Base-by-base conservation (phyloP, 225 moss, liverwort and hornwort genomes). In the Marchantia polymorpha region DNA sequence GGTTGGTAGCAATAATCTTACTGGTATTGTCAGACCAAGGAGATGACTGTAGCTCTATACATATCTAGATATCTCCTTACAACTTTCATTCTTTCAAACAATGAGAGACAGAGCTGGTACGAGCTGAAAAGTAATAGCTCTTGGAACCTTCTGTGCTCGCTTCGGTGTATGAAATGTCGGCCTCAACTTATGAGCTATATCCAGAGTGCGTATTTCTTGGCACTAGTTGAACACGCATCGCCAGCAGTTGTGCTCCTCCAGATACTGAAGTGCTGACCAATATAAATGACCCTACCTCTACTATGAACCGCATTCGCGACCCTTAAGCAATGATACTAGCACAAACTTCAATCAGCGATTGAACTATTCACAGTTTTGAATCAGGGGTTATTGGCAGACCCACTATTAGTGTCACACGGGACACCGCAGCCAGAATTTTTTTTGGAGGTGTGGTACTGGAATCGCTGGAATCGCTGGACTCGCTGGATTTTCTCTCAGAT, bases 341-440 rank as follows among this genome's bases (percentile, higher is more conserved):
- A 52, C 25, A 73, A 9, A 23, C 14, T 73, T 29, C 27, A 27
- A 3, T 74, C 60, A 63, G 15, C 12, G 54, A 6, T 48, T 11
- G 61, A 63, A 22, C 48, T 20, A 30, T 30, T 67, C 61, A 78
- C 65, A 78, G 29, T 17, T 78, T 78, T 29, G 78, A 78, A 3
- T 75, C 58, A 7, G 58, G 74, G 30, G 73, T 48, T 47, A 60
- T 27, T 64, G 95, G 91, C 83, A 92, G 77, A 55, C 96, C 94
- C 10, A 91, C 84, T 61, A 92, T 55, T 12, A 96, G 85, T 48
- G 94, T 92, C 81, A 96, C 89, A 20, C 89, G 87, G 22, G 92
- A 83, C 1, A 92, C 83, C 3, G 96, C 94, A 8, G 84, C 76
- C 7, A 88, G 27, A n/a, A 55, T 47, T 68, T 31, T 46, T 78